A percentile compares a stretch with the other conserved stretches of the same genome.
Conservation (phyloP, 176 grass and related monocot species). For the Elaeis guineensis region DNA sequence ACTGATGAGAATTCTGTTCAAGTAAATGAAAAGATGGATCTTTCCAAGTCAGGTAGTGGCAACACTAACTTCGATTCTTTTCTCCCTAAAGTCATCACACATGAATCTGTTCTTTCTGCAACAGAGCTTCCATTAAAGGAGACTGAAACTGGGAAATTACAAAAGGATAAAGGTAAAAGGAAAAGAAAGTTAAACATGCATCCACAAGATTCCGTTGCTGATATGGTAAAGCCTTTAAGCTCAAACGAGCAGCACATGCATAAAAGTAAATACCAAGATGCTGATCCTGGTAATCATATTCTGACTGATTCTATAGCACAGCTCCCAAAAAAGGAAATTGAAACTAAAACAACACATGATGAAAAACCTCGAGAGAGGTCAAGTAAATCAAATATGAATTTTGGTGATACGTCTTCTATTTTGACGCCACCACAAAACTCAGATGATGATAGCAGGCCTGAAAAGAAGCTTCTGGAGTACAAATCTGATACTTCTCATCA, state of each 20-base stretch:
- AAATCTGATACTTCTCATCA: no score
- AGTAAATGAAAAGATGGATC: not conserved
- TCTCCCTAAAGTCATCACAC: constrained; percentile 6
- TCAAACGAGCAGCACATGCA: constrained; percentile 14
- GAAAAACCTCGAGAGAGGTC: constrained; percentile 15
- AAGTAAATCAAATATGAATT: constrained; percentile 14
- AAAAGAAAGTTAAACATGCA: constrained; percentile 35
- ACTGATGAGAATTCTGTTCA: constrained; percentile 8
- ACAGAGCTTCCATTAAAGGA: constrained; percentile 16
- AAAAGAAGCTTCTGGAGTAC: not conserved
- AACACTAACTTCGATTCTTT: constrained; percentile 44
- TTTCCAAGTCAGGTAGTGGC: constrained; percentile 13
- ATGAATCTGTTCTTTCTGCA: constrained; percentile 24
- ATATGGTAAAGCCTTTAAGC: constrained; percentile 8
- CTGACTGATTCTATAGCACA: constrained; percentile 20
- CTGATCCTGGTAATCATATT: constrained; percentile 20
- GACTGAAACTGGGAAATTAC: constrained; percentile 27
- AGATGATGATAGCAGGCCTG: constrained; percentile 8
- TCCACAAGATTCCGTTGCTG: constrained; percentile 8
- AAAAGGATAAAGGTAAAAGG: constrained; percentile 32
- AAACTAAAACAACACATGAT: constrained; percentile 22
- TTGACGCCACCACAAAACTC: no score
- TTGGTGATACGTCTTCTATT: constrained; percentile 6
- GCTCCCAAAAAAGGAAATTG: constrained; percentile 10
- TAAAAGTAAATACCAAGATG: constrained; percentile 10